Evolutionary conservation across 1,284 basidiomycete genomes (phyloP), one percentile per base, ranked within the genome.

Genomic region (Trichosporon inkin): DNA sequence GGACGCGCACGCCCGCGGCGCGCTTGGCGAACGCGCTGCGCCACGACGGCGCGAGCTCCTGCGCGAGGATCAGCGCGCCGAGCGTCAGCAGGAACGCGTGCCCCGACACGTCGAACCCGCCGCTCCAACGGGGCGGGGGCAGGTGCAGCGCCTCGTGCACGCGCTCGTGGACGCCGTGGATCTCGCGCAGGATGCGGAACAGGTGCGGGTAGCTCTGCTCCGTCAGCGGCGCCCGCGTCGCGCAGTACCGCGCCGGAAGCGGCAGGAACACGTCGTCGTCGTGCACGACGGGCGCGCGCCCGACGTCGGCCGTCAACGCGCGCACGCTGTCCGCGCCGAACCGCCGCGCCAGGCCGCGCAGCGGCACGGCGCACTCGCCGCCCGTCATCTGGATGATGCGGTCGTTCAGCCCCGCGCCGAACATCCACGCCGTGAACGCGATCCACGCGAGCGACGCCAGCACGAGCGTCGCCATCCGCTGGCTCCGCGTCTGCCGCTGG

Each of bases 41-140:
- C 73, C 71, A 74, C 20, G 73, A 78, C 1, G 80, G 79, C 1
- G 78, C 75, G 16, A 95, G 74, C 73, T 93, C 89, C 70, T 92
- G 86, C 1, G 85, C 82, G 39, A 96, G 82, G 72, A 96, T 87
- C 17, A 96, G 80, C 8, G 84, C 80, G n/a, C 87, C 84, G 79
- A 96, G 84, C 1, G 89, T 89, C 67, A 98, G 83, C 63, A 99
- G 83, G 80, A 97, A 98, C 24, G 92, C 84, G 74, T 99, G 95
- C 2, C 94, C 94, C 0, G 91, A 94, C 13, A 98, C 85, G 71
- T 99, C 95, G 75, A 96, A 92, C 0, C 94, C 94, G 44, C 66
- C 65, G 16, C 66, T 62, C 84, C 86, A 70, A 84, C 84, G 67
- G 90, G 75, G 40, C 84, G 78, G 20, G 66, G 64, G 36, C 49